A percentile compares a stretch with the other conserved stretches of the same genome.
Evolutionary conservation across 306 rosid species (phyloP).

Genomic region (Canavalia ensiformis): DNA sequence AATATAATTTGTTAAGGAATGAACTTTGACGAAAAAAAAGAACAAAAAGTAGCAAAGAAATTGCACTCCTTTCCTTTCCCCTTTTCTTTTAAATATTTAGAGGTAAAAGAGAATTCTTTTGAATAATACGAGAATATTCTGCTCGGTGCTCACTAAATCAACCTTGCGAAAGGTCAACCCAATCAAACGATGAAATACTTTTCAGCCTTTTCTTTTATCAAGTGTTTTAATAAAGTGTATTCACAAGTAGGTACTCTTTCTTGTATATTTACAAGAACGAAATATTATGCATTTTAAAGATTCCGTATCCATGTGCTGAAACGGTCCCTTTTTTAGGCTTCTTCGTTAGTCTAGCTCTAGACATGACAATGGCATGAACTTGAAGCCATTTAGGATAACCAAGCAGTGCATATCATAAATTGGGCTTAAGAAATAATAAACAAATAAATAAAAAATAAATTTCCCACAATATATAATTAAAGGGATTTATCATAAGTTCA

Average conservation of each 20-base stretch:
- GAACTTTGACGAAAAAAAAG: not conserved
- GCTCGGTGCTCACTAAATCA: not conserved
- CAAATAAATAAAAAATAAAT: not conserved
- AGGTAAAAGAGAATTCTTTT: not conserved
- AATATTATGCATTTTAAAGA: constrained; percentile 38
- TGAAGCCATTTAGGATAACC: constrained; percentile 56
- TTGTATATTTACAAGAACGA: constrained; percentile 14
- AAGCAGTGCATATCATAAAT: constrained; percentile 23
- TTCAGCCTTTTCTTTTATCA: constrained; percentile 6
- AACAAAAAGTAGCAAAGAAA: not conserved
- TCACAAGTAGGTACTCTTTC: constrained; percentile 29
- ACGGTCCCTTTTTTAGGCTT: constrained; percentile 44
- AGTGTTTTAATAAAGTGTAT: constrained; percentile 32
- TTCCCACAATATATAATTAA: not conserved
- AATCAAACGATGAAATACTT: constrained; percentile 43
- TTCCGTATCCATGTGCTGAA: constrained; percentile 59
- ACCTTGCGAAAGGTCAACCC: constrained; percentile 41
- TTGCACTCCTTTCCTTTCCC: not conserved
- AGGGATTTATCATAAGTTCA: constrained; percentile 6
- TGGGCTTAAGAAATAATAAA: not conserved
- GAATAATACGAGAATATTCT: constrained; percentile 44
- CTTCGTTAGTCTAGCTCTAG: constrained; percentile 17
- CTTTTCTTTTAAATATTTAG: not conserved
- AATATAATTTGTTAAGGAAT: not conserved
- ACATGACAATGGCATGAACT: constrained; percentile 63